These are phyloP conservation scores for Kluyveromyces sp. DNA, from an alignment of 1,139 yeast genomes.

Conservation along the genomic window DNA sequence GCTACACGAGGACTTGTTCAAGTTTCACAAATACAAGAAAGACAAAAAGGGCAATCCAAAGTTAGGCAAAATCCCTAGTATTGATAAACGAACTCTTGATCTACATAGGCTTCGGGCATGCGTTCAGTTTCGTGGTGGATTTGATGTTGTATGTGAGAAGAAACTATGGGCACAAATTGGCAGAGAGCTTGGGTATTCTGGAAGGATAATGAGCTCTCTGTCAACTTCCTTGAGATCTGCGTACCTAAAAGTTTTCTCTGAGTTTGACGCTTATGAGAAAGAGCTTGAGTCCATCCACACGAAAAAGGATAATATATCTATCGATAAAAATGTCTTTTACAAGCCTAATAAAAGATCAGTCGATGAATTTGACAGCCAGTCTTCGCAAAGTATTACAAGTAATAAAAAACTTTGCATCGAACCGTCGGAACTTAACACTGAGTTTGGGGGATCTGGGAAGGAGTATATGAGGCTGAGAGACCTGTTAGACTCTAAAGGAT, in stretches of 20 bases:
- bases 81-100: conserved; percentile 52
- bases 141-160: conserved; percentile 44
- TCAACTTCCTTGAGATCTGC: conserved; percentile 62
- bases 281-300: not conserved
- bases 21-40: conserved; percentile 28
- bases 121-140: conserved; percentile 55
- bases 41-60: conserved; percentile 16
- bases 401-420: not conserved
- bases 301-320: not conserved
- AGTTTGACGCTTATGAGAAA: conserved; percentile 24
- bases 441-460: conserved; percentile 43
- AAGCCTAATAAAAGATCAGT: conserved; percentile 17
- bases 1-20: conserved; percentile 33
- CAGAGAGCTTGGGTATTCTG: conserved; percentile 68
- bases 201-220: conserved; percentile 61
- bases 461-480: conserved; percentile 42
- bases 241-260: conserved; percentile 36
- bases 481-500: conserved; percentile 43
- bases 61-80: conserved; percentile 40
- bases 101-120: conserved; percentile 44
- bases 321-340: conserved; percentile 7
- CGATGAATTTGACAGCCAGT: not conserved
- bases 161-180: conserved; percentile 65
- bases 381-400: not conserved
- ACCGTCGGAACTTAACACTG: conserved; percentile 14